Conservation (phyloP, 2,329 filamentous ascomycete species). For the Leptographium galeiforme region DNA sequence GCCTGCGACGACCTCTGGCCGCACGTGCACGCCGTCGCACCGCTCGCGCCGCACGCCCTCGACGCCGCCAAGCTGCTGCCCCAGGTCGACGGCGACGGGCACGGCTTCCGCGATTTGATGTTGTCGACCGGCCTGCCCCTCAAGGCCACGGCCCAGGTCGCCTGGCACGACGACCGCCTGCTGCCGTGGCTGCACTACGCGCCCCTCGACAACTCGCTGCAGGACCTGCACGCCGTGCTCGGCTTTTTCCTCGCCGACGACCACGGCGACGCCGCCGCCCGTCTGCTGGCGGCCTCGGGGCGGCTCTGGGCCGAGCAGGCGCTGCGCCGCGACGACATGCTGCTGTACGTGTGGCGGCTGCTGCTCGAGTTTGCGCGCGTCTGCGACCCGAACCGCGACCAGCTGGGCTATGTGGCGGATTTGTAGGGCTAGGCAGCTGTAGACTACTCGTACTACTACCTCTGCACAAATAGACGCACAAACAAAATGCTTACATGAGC, state of each 20-base stretch:
- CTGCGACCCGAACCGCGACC: slow-evolving; percentile 29
- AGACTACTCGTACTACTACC: too few species aligned
- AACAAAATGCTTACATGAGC: too few species aligned
- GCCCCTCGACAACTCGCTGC: slow-evolving; percentile 55
- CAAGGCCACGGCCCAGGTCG: slow-evolving; percentile 58
- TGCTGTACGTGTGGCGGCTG: slow-evolving; percentile 49
- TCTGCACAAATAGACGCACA: too few species aligned
- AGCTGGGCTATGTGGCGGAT: slow-evolving; percentile 30
- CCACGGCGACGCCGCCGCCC: slow-evolving; percentile 40
- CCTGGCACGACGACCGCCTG: slow-evolving; percentile 62
- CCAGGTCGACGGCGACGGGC: slow-evolving; percentile 58
- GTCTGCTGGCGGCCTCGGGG: slow-evolving; percentile 44
- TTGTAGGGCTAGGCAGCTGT: too few species aligned
- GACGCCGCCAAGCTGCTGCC: slow-evolving; percentile 51
- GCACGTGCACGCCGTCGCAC: slow-evolving; percentile 19
- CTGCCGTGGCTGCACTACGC: slow-evolving; percentile 61
- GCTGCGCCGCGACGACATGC: slow-evolving; percentile 51
- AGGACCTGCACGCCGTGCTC: slow-evolving; percentile 51
- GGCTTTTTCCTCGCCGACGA: slow-evolving; percentile 44
- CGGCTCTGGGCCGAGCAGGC: slow-evolving; percentile 48
- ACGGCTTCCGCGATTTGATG: slow-evolving; percentile 51
- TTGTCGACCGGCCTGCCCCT: slow-evolving; percentile 51
- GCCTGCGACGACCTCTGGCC: slow-evolving; percentile 26
- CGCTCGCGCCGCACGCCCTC: slow-evolving; percentile 31
- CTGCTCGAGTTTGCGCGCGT: slow-evolving; percentile 44